phyloP scores from a whole-genome alignment of 495 filamentous ascomycete species.

The Trypethelium eluteriae region DNA sequence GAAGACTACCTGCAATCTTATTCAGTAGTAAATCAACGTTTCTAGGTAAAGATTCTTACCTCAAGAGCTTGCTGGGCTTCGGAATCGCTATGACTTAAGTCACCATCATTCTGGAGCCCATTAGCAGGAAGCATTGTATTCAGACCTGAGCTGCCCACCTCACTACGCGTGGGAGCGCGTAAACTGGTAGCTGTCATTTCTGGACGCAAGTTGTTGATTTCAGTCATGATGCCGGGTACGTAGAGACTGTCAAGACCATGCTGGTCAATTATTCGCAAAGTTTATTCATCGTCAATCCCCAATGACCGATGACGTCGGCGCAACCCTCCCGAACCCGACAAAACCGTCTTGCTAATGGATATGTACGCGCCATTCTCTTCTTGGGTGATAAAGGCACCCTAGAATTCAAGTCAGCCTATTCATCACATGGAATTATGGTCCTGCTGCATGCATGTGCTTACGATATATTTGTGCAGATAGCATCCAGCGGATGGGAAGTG shows the following conservation, averaged over 20 bases:
- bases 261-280: too few species aligned
- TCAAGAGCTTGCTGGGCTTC: constrained; percentile 27
- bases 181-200: not conserved
- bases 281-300: not conserved
- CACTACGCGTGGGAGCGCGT: not conserved
- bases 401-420: not conserved
- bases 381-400: not conserved
- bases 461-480: not conserved
- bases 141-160: not conserved
- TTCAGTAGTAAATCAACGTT: not conserved
- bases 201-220: not conserved
- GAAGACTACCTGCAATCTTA: constrained; percentile 58
- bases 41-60: constrained; percentile 15
- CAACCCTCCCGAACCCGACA: not conserved
- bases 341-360: not conserved
- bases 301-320: too few species aligned
- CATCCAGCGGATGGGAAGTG: not conserved
- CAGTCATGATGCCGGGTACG: not conserved
- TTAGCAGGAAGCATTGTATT: not conserved
- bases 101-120: constrained; percentile 1
- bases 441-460: not conserved
- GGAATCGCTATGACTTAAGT: constrained; percentile 15
- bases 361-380: too few species aligned
- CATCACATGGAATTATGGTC: not conserved
- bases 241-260: too few species aligned